These are phyloP conservation scores for Xerocomellus dryophilus DNA, from an alignment of 768 basidiomycete genomes.

Conservation along the genomic window DNA sequence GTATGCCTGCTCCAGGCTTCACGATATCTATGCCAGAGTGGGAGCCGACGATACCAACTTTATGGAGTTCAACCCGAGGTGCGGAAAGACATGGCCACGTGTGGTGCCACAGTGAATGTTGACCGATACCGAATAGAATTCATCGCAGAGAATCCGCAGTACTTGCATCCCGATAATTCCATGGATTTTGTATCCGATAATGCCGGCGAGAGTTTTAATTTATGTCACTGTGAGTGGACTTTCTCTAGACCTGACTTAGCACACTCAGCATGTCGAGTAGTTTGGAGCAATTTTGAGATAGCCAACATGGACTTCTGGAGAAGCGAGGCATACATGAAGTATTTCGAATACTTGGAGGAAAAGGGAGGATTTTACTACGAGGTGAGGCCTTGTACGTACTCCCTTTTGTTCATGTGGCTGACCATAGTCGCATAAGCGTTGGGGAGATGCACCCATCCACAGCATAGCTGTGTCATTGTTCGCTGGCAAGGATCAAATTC, in stretches of 20 bases:
- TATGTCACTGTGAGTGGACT: conserved; percentile 55
- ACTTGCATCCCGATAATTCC: conserved; percentile 54
- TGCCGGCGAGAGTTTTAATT: conserved; percentile 59
- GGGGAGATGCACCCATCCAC: conserved; percentile 94
- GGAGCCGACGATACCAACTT: conserved; percentile 56
- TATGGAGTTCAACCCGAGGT: conserved; percentile 62
- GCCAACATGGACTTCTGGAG: conserved; percentile 83
- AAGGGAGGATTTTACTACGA: conserved; percentile 90
- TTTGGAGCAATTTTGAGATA: conserved; percentile 96
- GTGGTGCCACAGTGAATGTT: conserved; percentile 35
- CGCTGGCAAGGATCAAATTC: conserved; percentile 83
- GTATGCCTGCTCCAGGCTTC: conserved; percentile 40
- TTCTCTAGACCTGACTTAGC: background rate
- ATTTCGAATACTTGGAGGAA: conserved; percentile 77
- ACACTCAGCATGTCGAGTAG: conserved; percentile 35
- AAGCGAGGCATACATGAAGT: conserved; percentile 74
- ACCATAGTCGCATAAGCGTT: conserved; percentile 48
- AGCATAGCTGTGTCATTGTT: conserved; percentile 90
- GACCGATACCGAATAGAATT: conserved; percentile 48
- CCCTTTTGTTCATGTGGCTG: background rate
- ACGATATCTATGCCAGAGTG: conserved; percentile 66
- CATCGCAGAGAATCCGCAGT: conserved; percentile 49
- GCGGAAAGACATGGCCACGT: conserved; percentile 27
- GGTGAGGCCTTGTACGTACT: conserved; percentile 32
- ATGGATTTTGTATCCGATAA: conserved; percentile 67